phyloP scores from a whole-genome alignment of 2,329 filamentous ascomycete genomes.

The Diaporthe citri region DNA sequence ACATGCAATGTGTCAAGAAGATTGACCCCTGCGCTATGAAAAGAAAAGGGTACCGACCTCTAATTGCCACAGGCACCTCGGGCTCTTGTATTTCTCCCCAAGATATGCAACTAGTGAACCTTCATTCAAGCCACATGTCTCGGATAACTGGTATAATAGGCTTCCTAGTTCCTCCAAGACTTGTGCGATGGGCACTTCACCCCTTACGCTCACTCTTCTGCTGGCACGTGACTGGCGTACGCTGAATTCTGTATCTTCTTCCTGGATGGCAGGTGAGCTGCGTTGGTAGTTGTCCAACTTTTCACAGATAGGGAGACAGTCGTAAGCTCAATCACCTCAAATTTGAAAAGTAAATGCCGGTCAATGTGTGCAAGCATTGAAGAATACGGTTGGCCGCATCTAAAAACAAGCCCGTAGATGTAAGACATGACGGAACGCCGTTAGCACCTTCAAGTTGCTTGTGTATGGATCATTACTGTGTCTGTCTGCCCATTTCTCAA shows the following conservation, averaged over 20 bases:
- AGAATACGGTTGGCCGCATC: no score
- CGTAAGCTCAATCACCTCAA: no score
- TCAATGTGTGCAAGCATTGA: no score
- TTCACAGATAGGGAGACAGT: no score
- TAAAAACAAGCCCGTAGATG: background rate
- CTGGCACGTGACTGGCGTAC: background rate
- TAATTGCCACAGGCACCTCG: no score
- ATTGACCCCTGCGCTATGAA: no score
- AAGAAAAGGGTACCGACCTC: no score
- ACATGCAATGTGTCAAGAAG: no score
- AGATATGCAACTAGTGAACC: background rate
- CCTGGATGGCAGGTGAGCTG: background rate
- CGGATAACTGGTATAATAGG: background rate
- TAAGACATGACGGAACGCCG: no score
- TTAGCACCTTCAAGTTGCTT: background rate
- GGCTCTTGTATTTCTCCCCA: no score
- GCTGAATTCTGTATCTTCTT: background rate
- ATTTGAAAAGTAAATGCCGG: no score
- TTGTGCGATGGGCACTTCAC: background rate
- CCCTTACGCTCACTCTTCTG: background rate
- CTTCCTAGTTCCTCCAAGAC: background rate
- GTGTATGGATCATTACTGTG: background rate
- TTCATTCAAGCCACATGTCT: background rate
- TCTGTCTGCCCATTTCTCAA: background rate
- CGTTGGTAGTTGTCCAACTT: no score